Evolutionary conservation across 1,284 basidiomycete genomes (phyloP), one percentile per base, ranked within the genome.

Genomic region (Gymnopus androsaceus): DNA sequence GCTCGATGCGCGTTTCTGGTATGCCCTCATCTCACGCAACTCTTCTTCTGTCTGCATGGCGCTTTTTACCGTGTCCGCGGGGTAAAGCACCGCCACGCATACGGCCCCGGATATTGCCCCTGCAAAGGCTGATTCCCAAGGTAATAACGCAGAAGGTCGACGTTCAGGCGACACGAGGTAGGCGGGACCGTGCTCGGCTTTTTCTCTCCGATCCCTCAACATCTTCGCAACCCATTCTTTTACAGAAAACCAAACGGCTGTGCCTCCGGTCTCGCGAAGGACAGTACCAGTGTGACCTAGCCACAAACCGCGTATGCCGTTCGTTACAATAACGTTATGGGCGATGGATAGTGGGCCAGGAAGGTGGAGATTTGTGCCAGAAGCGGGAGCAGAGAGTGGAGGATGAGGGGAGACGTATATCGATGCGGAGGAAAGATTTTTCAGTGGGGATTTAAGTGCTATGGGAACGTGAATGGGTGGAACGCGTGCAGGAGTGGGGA

Each of bases 21-120:
- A 54, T 5, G 60, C 55, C 23, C 48, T 36, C 48, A 50, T 38
- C 23, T 50, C 48, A 14, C 87, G 75, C 55, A 95, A 77, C 72
- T 95, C 92, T 54, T 87, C 87, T 64, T 86, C 87, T 0, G 94
- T 96, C 75, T 96, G 94, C 70, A 95, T 90, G 30, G 89, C 84
- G 58, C 87, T 90, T 74, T 96, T 96, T 66, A 95, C 85, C 25
- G 87, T 87, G 72, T 96, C 94, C 15, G 92, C 93, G 2, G 92
- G 92, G 76, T 94, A 94, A 53, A 90, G 73, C 21, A 83, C 81
- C 60, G 92, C 75, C 65, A 92, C 94, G 27, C 54, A 59, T 19
- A 55, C 50, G 2, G 57, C 57, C 19, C 57, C 57, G 77, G 92
- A 95, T 61, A 84, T 77, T 7, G 91, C 84, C 1, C 94, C 94